Evolutionary conservation across 73 alveolate genomes (phyloP), one percentile per base, ranked within the genome.

Genomic region (Uronychia binucleata): DNA sequence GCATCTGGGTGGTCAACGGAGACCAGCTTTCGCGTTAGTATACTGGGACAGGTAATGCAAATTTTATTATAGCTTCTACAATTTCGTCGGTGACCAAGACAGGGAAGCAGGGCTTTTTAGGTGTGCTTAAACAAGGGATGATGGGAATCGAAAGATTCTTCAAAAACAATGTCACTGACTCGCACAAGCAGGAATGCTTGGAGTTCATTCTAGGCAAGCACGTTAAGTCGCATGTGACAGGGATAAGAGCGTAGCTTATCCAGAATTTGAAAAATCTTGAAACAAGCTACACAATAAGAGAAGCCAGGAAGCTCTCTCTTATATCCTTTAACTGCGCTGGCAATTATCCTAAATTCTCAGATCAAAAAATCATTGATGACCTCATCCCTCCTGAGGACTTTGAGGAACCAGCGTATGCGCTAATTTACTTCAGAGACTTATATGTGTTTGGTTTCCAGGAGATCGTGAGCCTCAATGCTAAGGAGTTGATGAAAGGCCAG

Each of bases 11-110:
- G 32, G 97, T 96, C 77, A 97, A 96, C 88, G 99, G 99, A 1
- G 99, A 97, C 88, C 91, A 83, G 87, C 83, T 97, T 19, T 91
- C 98, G 11, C 88, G 84, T 33, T 95, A 96, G 75, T 97, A 97
- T 88, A 93, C 99, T 11, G 99, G 99, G 26, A 94, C 99, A 0
- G 95, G 97, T n/a, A n/a, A n/a, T n/a, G n/a, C n/a, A n/a, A n/a
- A n/a, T n/a, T n/a, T n/a, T n/a, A n/a, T n/a, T n/a, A n/a, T n/a
- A n/a, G n/a, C n/a, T n/a, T 95, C 99, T 5, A 97, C 99, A 0
- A 95, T 94, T 33, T 93, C 99, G 0, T 92, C 96, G 59, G 98
- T 97, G n/a, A 96, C 99, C 0, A 94, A 95, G 87, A 94, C 97
- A 29, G 99, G 98, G 14, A 96, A 97, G 79, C 88, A 94, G 84